Evolutionary conservation across 106 monocot genomes (phyloP), one percentile per base, ranked within the genome.

Genomic region (Dactylorhiza incarnata): DNA sequence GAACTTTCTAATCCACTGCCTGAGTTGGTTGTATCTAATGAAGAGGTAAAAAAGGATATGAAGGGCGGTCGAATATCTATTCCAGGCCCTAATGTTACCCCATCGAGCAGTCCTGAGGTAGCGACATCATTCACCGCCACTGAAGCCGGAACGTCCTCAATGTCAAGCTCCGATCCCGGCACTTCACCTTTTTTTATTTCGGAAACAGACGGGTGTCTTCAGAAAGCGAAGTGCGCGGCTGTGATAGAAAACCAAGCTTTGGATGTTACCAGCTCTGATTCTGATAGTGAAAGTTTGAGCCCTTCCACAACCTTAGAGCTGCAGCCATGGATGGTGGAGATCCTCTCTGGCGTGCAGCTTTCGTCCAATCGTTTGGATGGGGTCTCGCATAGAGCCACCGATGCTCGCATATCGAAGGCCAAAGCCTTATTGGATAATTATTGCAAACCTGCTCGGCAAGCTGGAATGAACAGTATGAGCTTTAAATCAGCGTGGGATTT

Each of bases 91-190:
- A 79, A 82, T 54, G 89, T 89, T 55, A 95, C 95, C 3, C 89
- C 92, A 15, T 81, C 80, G 15, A 88, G 95, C 76, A 95, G 95
- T 75, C 92, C 95, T n/a, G 92, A 95, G 61, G 20, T 80, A n/a
- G 90, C 80, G 55, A 83, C 92, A 48, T 68, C 88, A 12, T 95
- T 92, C 76, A 88, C 86, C 70, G 45, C 77, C 53, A 95, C 92
- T 68, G 92, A 92, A 80, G 84, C 82, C 20, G 92, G 89, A 71
- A 80, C 92, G 43, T 90, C 92, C 23, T 95, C 95, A 12, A 78
- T 85, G 22, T 92, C 90, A 24, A 95, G 95, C 62, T 92, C 95
- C 24, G 95, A 92, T 82, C 88, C 83, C 14, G 86, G 84, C 69
- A 85, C 92, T 81, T 95, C 95, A 23, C 95, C 92, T 10, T 85